Percentiles rank a stretch among this genome's conserved stretches.
Conservation (phyloP, 2,329 filamentous ascomycete genomes). For the Fusarium sp. region DNA sequence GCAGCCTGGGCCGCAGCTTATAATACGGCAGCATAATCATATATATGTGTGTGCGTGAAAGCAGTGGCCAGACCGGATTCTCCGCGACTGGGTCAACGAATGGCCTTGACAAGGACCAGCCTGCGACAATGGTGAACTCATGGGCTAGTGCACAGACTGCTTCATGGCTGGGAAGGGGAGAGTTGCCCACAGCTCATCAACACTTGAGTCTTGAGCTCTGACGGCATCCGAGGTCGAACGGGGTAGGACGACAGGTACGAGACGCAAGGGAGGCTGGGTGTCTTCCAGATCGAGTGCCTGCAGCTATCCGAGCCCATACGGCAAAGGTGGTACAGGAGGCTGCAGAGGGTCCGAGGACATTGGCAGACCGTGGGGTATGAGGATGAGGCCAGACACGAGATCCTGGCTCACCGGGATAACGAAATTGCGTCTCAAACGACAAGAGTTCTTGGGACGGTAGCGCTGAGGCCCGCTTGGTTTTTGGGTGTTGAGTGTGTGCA, state of each 20-base stretch:
- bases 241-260: slow-evolving; percentile 41
- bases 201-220: slow-evolving; percentile 17
- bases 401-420: slow-evolving; percentile 22
- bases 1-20: slow-evolving; percentile 40
- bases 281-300: slow-evolving; percentile 30
- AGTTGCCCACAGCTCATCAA: slow-evolving; percentile 5
- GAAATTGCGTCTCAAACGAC: slow-evolving; percentile 20
- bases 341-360: slow-evolving; percentile 28
- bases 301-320: slow-evolving; percentile 23
- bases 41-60: slow-evolving; percentile 33
- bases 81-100: slow-evolving; percentile 27
- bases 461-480: slow-evolving; percentile 26
- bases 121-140: slow-evolving; percentile 21
- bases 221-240: slow-evolving; percentile 7
- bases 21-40: slow-evolving; percentile 13
- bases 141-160: slow-evolving; percentile 9
- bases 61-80: slow-evolving; percentile 20
- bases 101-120: slow-evolving; percentile 23
- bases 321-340: slow-evolving; percentile 16
- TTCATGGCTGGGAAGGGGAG: slow-evolving; percentile 10
- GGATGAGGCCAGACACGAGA: slow-evolving; percentile 27
- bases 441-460: slow-evolving; percentile 17
- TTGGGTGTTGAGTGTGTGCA: slow-evolving; percentile 39
- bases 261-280: slow-evolving; percentile 22
- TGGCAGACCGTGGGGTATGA: slow-evolving; percentile 7